Conservation (phyloP, 345 rosid species). For the Eucalyptus viminalis region DNA sequence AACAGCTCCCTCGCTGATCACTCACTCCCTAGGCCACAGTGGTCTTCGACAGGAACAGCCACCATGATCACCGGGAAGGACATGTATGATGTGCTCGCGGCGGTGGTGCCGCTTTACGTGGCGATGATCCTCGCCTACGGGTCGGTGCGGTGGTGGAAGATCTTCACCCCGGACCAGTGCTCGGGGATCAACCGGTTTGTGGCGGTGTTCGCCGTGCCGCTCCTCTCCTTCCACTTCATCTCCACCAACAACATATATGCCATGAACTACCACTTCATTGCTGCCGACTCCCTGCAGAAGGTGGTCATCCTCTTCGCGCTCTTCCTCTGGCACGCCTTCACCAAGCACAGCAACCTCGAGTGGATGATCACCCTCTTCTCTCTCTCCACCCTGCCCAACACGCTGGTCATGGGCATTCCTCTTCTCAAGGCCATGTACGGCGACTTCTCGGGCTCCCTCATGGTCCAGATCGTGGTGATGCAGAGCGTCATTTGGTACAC, state of each 20-base stretch:
- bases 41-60: background rate
- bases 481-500: slow-evolving; percentile 86
- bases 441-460: slow-evolving; percentile 54
- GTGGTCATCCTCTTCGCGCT: slow-evolving; percentile 58
- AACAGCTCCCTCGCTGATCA: background rate
- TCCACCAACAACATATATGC: slow-evolving; percentile 62
- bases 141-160: slow-evolving; percentile 88
- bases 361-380: slow-evolving; percentile 86
- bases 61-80: slow-evolving; percentile 64
- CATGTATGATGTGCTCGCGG: slow-evolving; percentile 73
- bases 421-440: slow-evolving; percentile 83
- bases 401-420: slow-evolving; percentile 82
- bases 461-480: slow-evolving; percentile 82
- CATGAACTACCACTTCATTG: slow-evolving; percentile 79
- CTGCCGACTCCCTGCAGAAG: slow-evolving; percentile 75
- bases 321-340: slow-evolving; percentile 54
- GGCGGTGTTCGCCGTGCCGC: slow-evolving; percentile 77
- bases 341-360: slow-evolving; percentile 43
- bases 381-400: slow-evolving; percentile 71
- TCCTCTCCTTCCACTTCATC: slow-evolving; percentile 81
- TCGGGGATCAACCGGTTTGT: slow-evolving; percentile 86
- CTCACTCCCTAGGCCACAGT: background rate
- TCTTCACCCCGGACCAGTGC: slow-evolving; percentile 80
- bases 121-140: slow-evolving; percentile 86
- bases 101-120: slow-evolving; percentile 70